These are phyloP conservation scores for Lachancea fermentati DNA, from an alignment of 805 yeast species.

Conservation along the genomic window DNA sequence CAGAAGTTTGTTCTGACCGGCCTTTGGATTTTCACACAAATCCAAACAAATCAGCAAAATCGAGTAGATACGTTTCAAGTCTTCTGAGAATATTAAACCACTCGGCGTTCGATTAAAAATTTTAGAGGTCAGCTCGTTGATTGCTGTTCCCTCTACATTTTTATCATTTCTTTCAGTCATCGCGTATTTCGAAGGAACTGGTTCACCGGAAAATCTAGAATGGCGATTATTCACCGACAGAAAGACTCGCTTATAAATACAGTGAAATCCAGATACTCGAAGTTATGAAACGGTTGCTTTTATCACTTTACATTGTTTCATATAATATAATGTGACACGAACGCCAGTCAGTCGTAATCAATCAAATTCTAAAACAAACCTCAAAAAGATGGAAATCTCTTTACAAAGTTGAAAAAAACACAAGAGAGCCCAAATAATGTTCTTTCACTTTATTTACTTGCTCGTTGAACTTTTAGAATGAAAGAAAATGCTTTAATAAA, in stretches of 20 bases:
- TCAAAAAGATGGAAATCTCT: neutral
- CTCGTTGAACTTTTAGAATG: neutral
- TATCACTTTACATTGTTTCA: slow-evolving; percentile 1
- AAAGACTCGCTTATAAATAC: neutral
- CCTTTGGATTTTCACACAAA: slow-evolving; percentile 30
- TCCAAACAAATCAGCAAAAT: slow-evolving; percentile 42
- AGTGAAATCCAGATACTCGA: neutral
- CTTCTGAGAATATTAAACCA: slow-evolving; percentile 50
- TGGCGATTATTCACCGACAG: neutral
- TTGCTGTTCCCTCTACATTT: slow-evolving; percentile 13
- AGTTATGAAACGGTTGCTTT: neutral
- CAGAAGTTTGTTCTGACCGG: slow-evolving; percentile 18
- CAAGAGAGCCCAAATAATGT: too few relatives aligned
- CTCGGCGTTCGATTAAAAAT: slow-evolving; percentile 45
- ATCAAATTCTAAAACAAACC: neutral
- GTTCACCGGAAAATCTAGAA: too few relatives aligned
- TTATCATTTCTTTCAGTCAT: neutral
- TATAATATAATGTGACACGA: neutral
- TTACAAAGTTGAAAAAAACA: neutral
- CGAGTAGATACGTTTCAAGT: slow-evolving; percentile 56
- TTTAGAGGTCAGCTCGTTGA: slow-evolving; percentile 40
- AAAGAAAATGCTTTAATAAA: slow-evolving; percentile 5
- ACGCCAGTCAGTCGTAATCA: neutral
- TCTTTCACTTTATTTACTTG: neutral
- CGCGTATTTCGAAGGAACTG: too few relatives aligned